Percentiles rank a stretch among this genome's conserved stretches.
phyloP scores from a whole-genome alignment of 805 yeast genomes.

The Metschnikowia sp. region DNA sequence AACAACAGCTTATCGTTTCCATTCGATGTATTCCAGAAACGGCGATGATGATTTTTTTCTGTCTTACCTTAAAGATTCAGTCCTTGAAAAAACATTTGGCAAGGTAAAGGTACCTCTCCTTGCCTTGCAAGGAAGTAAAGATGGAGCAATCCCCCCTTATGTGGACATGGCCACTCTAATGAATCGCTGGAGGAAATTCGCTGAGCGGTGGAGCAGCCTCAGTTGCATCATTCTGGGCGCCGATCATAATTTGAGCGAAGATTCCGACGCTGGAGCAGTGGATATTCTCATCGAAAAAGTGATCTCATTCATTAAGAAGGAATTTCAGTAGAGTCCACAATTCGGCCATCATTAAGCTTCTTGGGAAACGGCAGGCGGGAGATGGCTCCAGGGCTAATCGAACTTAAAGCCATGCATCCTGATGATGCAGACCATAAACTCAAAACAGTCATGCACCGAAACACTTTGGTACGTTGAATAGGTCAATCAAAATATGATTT shows the following conservation, averaged over 20 bases:
- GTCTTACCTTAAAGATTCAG: slow-evolving; percentile 49
- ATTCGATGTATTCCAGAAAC: slow-evolving; percentile 50
- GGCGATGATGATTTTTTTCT: slow-evolving; percentile 84
- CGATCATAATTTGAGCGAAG: slow-evolving; percentile 46
- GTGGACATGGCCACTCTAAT: slow-evolving; percentile 49
- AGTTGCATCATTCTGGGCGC: slow-evolving; percentile 32
- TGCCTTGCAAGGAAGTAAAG: slow-evolving; percentile 54
- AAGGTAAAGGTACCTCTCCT: slow-evolving; percentile 43
- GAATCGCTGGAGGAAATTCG: slow-evolving; percentile 42
- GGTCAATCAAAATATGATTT: too few species aligned
- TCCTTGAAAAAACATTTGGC: slow-evolving; percentile 50
- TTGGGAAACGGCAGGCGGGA: too few species aligned
- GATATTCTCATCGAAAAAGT: not conserved
- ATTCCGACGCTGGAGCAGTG: not conserved
- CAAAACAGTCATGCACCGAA: too few species aligned
- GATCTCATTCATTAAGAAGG: not conserved
- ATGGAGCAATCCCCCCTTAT: slow-evolving; percentile 54
- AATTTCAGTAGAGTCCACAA: too few species aligned
- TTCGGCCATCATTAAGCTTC: too few species aligned
- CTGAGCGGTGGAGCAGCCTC: slow-evolving; percentile 44
- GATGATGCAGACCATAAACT: too few species aligned
- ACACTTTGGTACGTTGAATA: too few species aligned
- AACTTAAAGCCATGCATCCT: too few species aligned
- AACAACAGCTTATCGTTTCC: slow-evolving; percentile 64
- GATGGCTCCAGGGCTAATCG: too few species aligned